Conservation (phyloP, 192 early-diverging fungal genomes). For the Coemansia brasiliensis region DNA sequence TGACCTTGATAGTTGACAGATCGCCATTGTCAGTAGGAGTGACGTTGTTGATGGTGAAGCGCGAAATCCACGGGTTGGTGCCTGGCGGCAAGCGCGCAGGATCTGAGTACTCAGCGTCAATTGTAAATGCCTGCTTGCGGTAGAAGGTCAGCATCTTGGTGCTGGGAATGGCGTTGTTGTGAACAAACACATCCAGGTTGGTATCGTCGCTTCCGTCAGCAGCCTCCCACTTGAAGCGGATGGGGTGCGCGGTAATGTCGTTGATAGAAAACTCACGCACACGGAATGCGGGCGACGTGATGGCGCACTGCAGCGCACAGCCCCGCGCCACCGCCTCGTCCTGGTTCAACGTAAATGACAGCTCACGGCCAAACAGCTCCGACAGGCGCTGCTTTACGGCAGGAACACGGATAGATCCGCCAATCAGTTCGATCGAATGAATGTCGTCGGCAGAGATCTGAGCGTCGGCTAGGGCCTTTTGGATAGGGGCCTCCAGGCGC, state of each 20-base stretch:
- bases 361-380: conserved; percentile 85
- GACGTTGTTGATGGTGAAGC: conserved; percentile 85
- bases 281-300: conserved; percentile 94
- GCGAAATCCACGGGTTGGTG: conserved; percentile 78
- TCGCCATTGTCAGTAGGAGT: conserved; percentile 60
- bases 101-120: conserved; percentile 78
- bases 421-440: conserved; percentile 92
- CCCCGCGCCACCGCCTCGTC: conserved; percentile 97
- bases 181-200: conserved; percentile 82
- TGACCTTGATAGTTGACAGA: conserved; percentile 85
- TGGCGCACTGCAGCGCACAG: conserved; percentile 95
- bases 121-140: conserved; percentile 79
- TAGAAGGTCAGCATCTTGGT: conserved; percentile 92
- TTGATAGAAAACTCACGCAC: conserved; percentile 94
- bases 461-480: conserved; percentile 74
- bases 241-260: conserved; percentile 86
- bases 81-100: conserved; percentile 73
- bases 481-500: conserved; percentile 70
- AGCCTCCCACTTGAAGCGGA: conserved; percentile 85
- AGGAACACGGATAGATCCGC: conserved; percentile 92
- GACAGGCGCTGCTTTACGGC: conserved; percentile 87
- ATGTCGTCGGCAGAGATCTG: conserved; percentile 78
- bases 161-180: conserved; percentile 83
- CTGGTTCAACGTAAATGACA: conserved; percentile 93
- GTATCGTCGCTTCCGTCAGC: conserved; percentile 59